phyloP scores from a whole-genome alignment of 345 rosid species.

The Salix caprea region DNA sequence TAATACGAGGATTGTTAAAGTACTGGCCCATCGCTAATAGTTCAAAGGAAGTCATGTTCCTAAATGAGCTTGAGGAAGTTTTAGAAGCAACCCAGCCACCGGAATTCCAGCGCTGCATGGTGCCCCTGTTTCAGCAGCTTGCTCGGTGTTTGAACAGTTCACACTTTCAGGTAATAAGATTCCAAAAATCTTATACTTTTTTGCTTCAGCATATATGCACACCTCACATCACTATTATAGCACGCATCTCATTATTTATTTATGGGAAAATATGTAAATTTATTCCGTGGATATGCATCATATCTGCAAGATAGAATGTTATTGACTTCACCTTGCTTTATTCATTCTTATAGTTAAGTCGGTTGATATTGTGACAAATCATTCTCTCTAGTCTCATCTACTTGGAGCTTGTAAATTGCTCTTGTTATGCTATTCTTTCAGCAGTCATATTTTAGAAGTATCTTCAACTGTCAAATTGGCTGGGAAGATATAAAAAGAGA shows the following conservation, averaged over 20 bases:
- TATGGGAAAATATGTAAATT: neutral
- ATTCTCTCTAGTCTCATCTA: neutral
- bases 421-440: neutral
- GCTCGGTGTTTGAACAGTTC: conserved; percentile 70
- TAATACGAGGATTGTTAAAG: conserved; percentile 72
- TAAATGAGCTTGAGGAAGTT: conserved; percentile 82
- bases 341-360: neutral
- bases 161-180: conserved; percentile 72
- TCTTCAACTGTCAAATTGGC: neutral
- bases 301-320: neutral
- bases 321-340: neutral
- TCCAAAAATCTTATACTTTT: conserved; percentile 2
- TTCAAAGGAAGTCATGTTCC: conserved; percentile 92
- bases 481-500: neutral
- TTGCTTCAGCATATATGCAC: neutral
- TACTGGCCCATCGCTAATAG: conserved; percentile 92
- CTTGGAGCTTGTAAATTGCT: neutral
- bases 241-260: neutral
- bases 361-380: neutral
- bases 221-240: neutral
- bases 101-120: conserved; percentile 84
- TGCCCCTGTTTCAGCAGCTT: conserved; percentile 68
- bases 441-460: neutral
- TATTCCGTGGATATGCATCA: neutral
- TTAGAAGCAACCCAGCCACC: conserved; percentile 72